Evolutionary conservation across 495 filamentous ascomycete species (phyloP), one percentile per base, ranked within the genome.

Genomic region (Glutinoglossum americanum): DNA sequence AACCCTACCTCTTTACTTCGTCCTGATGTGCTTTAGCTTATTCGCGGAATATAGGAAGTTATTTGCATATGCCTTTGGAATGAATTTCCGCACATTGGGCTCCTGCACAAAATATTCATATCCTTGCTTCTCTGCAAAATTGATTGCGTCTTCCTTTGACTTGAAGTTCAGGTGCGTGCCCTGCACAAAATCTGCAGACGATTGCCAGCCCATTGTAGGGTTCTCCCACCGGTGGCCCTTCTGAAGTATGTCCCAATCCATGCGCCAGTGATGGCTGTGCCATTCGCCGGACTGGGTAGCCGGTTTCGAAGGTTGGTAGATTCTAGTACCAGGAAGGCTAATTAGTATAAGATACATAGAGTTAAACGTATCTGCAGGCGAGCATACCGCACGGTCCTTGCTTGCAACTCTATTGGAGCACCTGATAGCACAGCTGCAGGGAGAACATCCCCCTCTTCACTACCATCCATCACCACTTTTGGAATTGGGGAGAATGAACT

Each of bases 91-190:
- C 72, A 79, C 78, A 64, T 95, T 96, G 5, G 89, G 90, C 72
- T 97, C 92, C 74, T 97, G 92, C 23, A 97, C 87, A 70, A 94
- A 96, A 70, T 96, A 99, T 65, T 97, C 90, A 66, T 97, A 99
- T 37, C 93, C 92, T 67, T 99, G 93, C 77, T 95, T 99, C 74
- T 95, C 83, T 21, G 92, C 92, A 65, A 99, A 99, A 19, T 74
- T 68, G 62, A 99, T 89, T 61, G 92, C 92, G 64, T 94, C 89
- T 68, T 99, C 89, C 76, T 94, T 97, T 55, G 74, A 76, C 71
- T 84, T 86, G 78, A 99, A 99, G 66, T 80, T 81, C 59, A 99
- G 68, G 68, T 84, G 75, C 59, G 87, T 92, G 63, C 87, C 89
- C 68, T 99, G 88, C 85, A 97, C 84, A 62, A 74, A 73, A 70